Conservation (phyloP, 2,329 filamentous ascomycete species). For the Aaosphaeria arxii region DNA sequence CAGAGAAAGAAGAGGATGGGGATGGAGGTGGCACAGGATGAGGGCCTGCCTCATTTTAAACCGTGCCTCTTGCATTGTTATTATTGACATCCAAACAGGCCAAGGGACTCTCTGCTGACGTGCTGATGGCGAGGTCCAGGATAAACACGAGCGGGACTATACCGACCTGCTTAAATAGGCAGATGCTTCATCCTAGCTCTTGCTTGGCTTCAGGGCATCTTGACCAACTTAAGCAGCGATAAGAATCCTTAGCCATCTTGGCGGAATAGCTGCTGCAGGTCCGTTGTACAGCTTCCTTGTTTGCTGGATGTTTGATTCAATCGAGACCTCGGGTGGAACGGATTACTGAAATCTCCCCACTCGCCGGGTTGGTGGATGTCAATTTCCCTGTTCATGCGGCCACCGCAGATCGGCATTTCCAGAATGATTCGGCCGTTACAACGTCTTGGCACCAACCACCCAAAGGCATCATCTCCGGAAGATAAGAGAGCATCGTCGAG, state of each 20-base stretch:
- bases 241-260: background rate
- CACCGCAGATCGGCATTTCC: no score
- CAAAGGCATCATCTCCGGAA: no score
- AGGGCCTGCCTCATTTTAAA: background rate
- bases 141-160: background rate
- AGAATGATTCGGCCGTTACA: no score
- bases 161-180: background rate
- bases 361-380: background rate
- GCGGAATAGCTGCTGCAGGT: background rate
- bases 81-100: background rate
- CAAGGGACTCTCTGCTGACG: background rate
- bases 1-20: background rate
- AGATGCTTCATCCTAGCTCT: background rate
- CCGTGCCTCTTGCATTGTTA: background rate
- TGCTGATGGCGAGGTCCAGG: background rate
- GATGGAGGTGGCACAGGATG: background rate
- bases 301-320: background rate
- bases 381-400: background rate
- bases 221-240: background rate
- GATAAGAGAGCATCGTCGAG: no score
- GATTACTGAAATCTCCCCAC: background rate
- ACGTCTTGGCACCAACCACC: no score
- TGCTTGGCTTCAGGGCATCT: background rate
- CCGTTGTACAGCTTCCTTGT: background rate
- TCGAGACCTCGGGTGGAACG: background rate